Base-by-base conservation (phyloP, 1,139 yeast genomes). In the Debaryomycetaceae sp. region DNA sequence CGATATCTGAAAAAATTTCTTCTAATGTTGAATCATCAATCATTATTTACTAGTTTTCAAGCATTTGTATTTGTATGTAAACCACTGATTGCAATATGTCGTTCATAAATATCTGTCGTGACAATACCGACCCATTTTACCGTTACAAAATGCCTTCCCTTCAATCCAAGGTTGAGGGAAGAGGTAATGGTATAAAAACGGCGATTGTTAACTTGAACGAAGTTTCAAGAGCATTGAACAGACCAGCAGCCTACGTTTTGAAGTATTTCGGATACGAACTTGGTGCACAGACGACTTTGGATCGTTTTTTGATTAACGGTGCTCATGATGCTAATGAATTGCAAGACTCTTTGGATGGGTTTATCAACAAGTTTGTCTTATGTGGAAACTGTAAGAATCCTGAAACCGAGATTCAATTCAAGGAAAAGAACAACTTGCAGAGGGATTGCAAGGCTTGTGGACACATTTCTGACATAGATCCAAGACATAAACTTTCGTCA, bases 381-480 rank as follows among this genome's bases (percentile, higher is more conserved):
- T 93, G 99, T 79, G 93, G 87, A 33, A 80, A 89, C 49, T 93
- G 99, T 78, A 87, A 87, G 75, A 93, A 93, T 72, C 99, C 99
- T 33, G 99, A 93, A 72, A 93, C 99, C 36, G 97, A 89, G 62
- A 84, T 91, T 60, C 78, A 84, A 57, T 77, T 91, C 59, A 82
- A 87, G 56, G 87, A 84, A 59, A 87, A 84, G 57, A 95, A 85
- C 42, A 76, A 75, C 53, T 74, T 95, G 63, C 84, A 84, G 59
- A 84, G 93, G 69, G 98, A 93, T 67, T 93, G 99, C 78, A 93
- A 93, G 69, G 99, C 99, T 29, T 93, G 99, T 78, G 99, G 99
- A 69, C 84, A 84, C 66, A 80, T 91, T 63, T 82, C 96, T 29
- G 76, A 75, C 45, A 80, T 91, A 58, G 97, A 91, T 60, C 84